Evolutionary conservation across 345 rosid species (phyloP).

Genomic region (Syzygium oleosum): DNA sequence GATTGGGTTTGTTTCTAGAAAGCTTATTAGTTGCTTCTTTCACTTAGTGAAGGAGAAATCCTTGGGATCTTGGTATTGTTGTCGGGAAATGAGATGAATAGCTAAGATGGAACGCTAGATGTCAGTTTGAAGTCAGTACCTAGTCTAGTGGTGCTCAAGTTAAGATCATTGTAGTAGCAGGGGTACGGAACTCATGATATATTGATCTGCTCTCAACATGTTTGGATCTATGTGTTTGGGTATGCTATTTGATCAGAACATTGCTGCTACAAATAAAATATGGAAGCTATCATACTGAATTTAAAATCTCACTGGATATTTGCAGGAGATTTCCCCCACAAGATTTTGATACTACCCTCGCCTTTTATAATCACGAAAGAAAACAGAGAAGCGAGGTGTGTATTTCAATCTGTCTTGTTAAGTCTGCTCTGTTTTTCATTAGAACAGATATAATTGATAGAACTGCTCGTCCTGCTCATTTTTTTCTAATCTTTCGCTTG

Average conservation of each 20-base stretch:
- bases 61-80: neutral
- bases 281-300: neutral
- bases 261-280: neutral
- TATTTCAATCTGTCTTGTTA: neutral
- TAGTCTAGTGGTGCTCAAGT: neutral
- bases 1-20: neutral
- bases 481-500: neutral
- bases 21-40: neutral
- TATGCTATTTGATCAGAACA: neutral
- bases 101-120: neutral
- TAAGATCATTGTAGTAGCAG: neutral
- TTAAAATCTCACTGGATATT: slow-evolving; percentile 1
- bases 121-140: neutral
- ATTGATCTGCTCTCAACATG: neutral
- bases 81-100: neutral
- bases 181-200: neutral
- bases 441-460: neutral
- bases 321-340: slow-evolving; percentile 87
- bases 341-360: slow-evolving; percentile 92
- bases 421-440: neutral
- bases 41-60: neutral
- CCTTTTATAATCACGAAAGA: slow-evolving; percentile 52
- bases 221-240: neutral
- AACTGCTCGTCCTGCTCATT: neutral
- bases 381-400: slow-evolving; percentile 6